Evolutionary conservation across 2,329 filamentous ascomycete species (phyloP), one percentile per base, ranked within the genome.

Genomic region (Curvularia sp.): DNA sequence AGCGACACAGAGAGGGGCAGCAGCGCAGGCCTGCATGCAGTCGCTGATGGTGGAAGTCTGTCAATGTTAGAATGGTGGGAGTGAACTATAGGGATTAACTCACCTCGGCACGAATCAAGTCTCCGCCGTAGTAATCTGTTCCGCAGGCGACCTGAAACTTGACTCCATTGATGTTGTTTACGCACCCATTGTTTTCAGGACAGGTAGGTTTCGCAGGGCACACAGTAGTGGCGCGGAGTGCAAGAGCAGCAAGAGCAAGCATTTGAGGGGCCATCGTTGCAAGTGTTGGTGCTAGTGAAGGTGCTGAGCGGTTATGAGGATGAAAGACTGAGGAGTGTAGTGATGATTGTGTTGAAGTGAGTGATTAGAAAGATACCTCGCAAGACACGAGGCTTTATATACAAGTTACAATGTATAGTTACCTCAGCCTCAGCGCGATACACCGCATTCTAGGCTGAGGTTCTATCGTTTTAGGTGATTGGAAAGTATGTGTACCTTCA

Each of bases 111-210:
- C 33, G 35, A 2, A 39, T 33, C 49, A 51, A 51, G 35, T 51
- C 49, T 39, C 49, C 49, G 13, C 49, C 49, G 24, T 51, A 51
- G 49, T 51, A 51, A 35, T 51, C 49, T 31, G 49, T 51, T 35
- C 30, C 49, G 7, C 49, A 51, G 49, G 30, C 35, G 18, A 51
- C 49, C 24, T 51, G 49, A 20, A 51, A 41, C 12, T 33, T 51
- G 38, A 41, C 49, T 24, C 49, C 49, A 5, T 51, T 51, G 0
- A n/a, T 18, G n/a, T 33, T 51, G 38, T 26, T 10, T 1, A 35
- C 24, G 24, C 49, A 51, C n/a, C 35, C 30, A n/a, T 42, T 35
- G 35, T 51, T 41, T n/a, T 15, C n/a, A 20, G 49, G 49, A 2
- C 49, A 51, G 15, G n/a, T 42, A 20, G 49, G 49, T 22, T 20